Conservation (phyloP, 139 green algal species). For the Tetradesmus obliquus region DNA sequence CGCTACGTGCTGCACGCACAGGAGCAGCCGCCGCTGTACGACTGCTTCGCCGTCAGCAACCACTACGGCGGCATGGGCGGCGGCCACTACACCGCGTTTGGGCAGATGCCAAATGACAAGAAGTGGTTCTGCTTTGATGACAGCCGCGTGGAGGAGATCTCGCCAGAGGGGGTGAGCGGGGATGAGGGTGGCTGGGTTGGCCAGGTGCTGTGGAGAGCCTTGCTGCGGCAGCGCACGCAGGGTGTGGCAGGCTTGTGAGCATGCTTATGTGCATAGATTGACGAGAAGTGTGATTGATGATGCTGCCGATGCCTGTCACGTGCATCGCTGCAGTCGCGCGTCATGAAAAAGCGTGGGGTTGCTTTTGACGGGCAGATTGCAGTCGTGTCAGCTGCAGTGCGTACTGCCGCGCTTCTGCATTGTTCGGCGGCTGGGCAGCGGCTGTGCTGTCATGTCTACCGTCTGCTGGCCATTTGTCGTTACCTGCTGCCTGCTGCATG, state of each 20-base stretch:
- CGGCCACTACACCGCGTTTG: conserved; percentile 97
- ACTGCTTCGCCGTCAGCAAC: conserved; percentile 94
- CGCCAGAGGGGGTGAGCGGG: conserved; percentile 23
- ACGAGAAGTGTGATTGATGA: too few species aligned
- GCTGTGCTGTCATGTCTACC: neutral
- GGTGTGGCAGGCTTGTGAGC: neutral
- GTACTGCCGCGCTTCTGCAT: too few species aligned
- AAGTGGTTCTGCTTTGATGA: conserved; percentile 95
- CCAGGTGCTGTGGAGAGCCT: neutral
- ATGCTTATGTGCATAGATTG: too few species aligned
- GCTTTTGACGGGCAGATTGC: too few species aligned
- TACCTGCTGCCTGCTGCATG: neutral
- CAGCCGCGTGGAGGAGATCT: conserved; percentile 50
- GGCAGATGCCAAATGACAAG: conserved; percentile 60
- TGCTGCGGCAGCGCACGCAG: neutral
- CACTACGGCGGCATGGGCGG: conserved; percentile 94
- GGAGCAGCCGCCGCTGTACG: conserved; percentile 74
- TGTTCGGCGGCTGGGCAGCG: too few species aligned
- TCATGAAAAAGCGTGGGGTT: too few species aligned
- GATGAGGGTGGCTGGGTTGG: neutral
- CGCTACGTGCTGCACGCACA: conserved; percentile 54
- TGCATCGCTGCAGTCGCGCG: too few species aligned
- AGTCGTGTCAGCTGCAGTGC: too few species aligned
- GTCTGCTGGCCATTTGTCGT: neutral
- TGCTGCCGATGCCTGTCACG: too few species aligned